Percentiles rank a stretch among this genome's conserved stretches.
Conservation (phyloP, 2,329 filamentous ascomycete species). For the Colletotrichum lentis region DNA sequence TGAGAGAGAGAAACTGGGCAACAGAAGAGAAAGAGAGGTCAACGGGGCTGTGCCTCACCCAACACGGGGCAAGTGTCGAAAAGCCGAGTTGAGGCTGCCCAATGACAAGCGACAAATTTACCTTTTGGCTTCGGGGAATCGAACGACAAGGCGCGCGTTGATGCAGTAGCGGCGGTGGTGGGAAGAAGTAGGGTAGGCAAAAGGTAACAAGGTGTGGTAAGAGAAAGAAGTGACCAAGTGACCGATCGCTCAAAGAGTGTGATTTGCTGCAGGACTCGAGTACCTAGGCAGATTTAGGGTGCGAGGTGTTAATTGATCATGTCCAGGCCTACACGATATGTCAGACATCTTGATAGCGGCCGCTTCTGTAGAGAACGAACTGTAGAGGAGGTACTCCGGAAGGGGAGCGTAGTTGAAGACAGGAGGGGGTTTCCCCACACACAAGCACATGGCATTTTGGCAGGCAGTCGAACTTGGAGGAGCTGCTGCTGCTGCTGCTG, state of each 20-base stretch:
- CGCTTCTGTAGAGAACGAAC: conserved; percentile 2
- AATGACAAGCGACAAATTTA: conserved; percentile 16
- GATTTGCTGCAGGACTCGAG: not conserved
- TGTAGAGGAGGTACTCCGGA: too few relatives aligned
- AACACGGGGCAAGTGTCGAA: conserved; percentile 10
- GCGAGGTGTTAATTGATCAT: conserved; percentile 12
- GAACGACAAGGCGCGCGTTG: conserved; percentile 18
- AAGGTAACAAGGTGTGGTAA: conserved; percentile 15
- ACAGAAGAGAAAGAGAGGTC: not conserved
- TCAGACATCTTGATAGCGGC: conserved; percentile 7
- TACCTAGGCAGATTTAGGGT: not conserved
- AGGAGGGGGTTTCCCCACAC: conserved; percentile 1
- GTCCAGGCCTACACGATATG: conserved; percentile 10
- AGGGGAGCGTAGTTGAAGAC: too few relatives aligned
- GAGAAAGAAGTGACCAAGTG: conserved; percentile 17
- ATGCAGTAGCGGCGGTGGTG: not conserved
- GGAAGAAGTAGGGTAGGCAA: not conserved
- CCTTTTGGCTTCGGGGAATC: conserved; percentile 12
- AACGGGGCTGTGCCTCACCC: conserved; percentile 16
- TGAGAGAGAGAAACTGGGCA: conserved; percentile 1
- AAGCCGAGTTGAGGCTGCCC: conserved; percentile 16
- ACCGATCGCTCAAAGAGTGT: not conserved
- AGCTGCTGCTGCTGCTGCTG: too few relatives aligned
- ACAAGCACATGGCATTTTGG: conserved; percentile 31
- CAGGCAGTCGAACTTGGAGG: not conserved